phyloP scores from a whole-genome alignment of 2,329 filamentous ascomycete species.

The Exserohilum turcica region DNA sequence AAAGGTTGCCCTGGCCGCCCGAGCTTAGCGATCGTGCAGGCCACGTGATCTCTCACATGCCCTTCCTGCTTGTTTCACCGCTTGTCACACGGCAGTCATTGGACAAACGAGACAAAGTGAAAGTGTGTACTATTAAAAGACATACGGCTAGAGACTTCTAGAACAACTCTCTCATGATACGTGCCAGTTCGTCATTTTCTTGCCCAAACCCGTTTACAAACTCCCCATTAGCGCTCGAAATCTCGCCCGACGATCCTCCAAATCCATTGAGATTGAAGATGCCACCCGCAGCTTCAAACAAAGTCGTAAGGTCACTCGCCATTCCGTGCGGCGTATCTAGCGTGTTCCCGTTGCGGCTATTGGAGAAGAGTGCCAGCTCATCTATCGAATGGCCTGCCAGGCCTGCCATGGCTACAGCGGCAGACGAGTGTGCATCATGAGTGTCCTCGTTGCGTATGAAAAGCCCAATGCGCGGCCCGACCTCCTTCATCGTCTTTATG shows the following conservation, averaged over 20 bases:
- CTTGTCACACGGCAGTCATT: neutral
- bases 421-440: constrained; percentile 63
- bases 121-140: neutral
- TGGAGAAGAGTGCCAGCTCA: constrained; percentile 57
- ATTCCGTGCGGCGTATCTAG: constrained; percentile 62
- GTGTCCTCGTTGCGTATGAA: constrained; percentile 51
- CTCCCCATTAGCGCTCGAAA: constrained; percentile 50
- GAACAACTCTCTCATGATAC: constrained; percentile 65
- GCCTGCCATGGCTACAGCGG: constrained; percentile 69
- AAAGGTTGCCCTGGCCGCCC: constrained; percentile 16
- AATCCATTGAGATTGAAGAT: constrained; percentile 39
- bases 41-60: constrained; percentile 21
- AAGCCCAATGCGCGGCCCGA: constrained; percentile 71
- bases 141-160: constrained; percentile 33
- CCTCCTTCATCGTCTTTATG: constrained; percentile 71
- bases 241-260: constrained; percentile 38
- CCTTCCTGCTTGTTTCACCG: neutral
- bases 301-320: constrained; percentile 65
- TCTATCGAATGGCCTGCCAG: constrained; percentile 67
- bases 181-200: constrained; percentile 65
- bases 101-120: neutral
- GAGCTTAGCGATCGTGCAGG: constrained; percentile 21
- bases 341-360: constrained; percentile 40
- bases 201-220: constrained; percentile 55
- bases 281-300: constrained; percentile 67